These are phyloP conservation scores for Cytospora schulzeri DNA, from an alignment of 2,329 filamentous ascomycete genomes.

Conservation along the genomic window DNA sequence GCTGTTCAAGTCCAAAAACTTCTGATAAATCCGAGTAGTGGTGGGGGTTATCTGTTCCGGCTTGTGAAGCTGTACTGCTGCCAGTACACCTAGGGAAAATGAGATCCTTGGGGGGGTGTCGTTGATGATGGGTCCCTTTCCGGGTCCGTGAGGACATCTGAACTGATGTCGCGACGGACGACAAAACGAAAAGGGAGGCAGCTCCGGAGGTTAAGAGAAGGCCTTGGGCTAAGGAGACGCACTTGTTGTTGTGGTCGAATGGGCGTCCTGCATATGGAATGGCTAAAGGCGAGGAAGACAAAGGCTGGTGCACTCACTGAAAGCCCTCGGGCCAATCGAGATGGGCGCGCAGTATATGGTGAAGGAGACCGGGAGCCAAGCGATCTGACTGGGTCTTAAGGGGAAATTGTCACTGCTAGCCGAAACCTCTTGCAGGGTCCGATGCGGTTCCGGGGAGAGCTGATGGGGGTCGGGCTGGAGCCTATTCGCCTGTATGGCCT, in stretches of 20 bases:
- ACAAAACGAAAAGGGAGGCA: constrained; percentile 22
- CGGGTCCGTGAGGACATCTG: constrained; percentile 29
- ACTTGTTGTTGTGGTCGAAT: constrained; percentile 7
- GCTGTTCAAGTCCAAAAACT: not conserved
- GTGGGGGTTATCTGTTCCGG: constrained; percentile 2
- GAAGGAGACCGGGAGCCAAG: constrained; percentile 18
- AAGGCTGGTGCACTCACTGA: constrained; percentile 25
- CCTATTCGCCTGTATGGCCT: constrained; percentile 21
- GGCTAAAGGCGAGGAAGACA: constrained; percentile 24
- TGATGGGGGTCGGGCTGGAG: constrained; percentile 18
- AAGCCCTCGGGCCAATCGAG: constrained; percentile 19
- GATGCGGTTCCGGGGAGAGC: constrained; percentile 1
- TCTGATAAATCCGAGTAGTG: not conserved
- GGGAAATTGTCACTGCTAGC: constrained; percentile 20
- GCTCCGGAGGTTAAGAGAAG: constrained; percentile 15
- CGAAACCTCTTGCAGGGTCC: constrained; percentile 18
- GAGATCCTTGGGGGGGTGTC: not conserved
- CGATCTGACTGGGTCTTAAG: constrained; percentile 24
- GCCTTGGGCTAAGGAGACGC: constrained; percentile 11
- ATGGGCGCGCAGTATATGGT: constrained; percentile 4
- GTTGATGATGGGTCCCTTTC: constrained; percentile 43
- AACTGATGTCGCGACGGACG: constrained; percentile 22
- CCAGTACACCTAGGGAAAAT: not conserved
- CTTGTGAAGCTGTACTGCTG: not conserved
- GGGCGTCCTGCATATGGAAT: constrained; percentile 27